A percentile compares a stretch with the other conserved stretches of the same genome.
These are phyloP conservation scores for Lentinula sp. DNA, from an alignment of 768 basidiomycete species.

Conservation along the genomic window DNA sequence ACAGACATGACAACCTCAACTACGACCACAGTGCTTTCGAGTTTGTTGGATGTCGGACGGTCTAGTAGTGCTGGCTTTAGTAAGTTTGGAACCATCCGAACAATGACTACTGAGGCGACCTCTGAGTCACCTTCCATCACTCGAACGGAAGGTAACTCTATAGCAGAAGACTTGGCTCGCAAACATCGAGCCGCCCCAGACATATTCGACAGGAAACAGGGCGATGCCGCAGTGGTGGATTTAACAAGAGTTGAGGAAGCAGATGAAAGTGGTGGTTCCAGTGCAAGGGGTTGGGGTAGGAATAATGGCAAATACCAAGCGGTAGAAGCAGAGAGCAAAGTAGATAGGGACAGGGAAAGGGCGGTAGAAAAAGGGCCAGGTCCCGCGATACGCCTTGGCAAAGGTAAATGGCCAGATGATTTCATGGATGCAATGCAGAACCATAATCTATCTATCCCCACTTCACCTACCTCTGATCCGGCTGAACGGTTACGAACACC, in stretches of 20 bases:
- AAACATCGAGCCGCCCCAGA: slow-evolving; percentile 22
- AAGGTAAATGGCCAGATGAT: slow-evolving; percentile 83
- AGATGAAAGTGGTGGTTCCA: slow-evolving; percentile 46
- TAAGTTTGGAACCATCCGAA: slow-evolving; percentile 75
- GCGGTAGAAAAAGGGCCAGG: slow-evolving; percentile 23
- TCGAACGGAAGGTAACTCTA: slow-evolving; percentile 54
- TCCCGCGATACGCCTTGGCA: slow-evolving; percentile 52
- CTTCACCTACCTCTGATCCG: slow-evolving; percentile 12
- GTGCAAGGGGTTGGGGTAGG: slow-evolving; percentile 19
- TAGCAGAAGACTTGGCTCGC: slow-evolving; percentile 45
- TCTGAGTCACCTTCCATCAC: slow-evolving; percentile 66
- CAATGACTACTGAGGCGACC: slow-evolving; percentile 78
- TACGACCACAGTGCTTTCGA: slow-evolving; percentile 49
- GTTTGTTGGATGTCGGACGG: slow-evolving; percentile 49
- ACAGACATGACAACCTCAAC: slow-evolving; percentile 44
- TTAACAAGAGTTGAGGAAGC: slow-evolving; percentile 67
- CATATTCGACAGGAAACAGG: slow-evolving; percentile 48
- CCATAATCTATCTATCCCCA: slow-evolving; percentile 15
- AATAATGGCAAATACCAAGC: background rate
- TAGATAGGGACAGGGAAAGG: slow-evolving; percentile 14
- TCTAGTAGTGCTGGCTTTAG: slow-evolving; percentile 39
- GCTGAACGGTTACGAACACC: slow-evolving; percentile 9
- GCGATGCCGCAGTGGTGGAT: slow-evolving; percentile 57
- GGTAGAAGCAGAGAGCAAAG: slow-evolving; percentile 16
- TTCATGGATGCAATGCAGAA: slow-evolving; percentile 56